These are phyloP conservation scores for Isatis tinctoria DNA, from an alignment of 345 rosid species.

Conservation along the genomic window DNA sequence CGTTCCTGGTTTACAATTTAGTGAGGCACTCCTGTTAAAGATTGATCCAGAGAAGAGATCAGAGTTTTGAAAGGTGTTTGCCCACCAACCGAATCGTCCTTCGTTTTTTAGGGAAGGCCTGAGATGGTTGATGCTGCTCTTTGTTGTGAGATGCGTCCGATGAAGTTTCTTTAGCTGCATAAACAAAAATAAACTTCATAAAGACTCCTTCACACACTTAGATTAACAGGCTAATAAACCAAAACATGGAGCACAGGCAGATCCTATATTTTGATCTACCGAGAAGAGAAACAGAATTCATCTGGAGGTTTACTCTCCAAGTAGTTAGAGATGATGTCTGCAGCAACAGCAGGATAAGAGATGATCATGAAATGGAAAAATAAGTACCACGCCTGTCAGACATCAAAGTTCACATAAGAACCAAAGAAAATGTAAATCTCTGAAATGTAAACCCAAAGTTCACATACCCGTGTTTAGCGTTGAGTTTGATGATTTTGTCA, in stretches of 20 bases:
- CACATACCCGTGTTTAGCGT: too few relatives aligned
- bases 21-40: too few relatives aligned
- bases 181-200: background rate
- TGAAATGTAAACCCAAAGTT: too few relatives aligned
- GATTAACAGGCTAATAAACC: background rate
- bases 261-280: background rate
- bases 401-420: too few relatives aligned
- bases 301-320: background rate
- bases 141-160: background rate
- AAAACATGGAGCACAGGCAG: background rate
- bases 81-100: background rate
- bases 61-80: background rate
- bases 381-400: too few relatives aligned
- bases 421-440: too few relatives aligned
- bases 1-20: too few relatives aligned
- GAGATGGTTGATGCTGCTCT: background rate
- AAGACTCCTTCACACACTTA: background rate
- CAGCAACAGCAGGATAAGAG: too few relatives aligned
- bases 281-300: background rate
- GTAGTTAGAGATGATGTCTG: background rate
- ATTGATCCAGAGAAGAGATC: background rate
- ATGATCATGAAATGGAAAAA: too few relatives aligned
- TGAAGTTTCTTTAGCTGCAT: conserved; percentile 4
- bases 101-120: background rate
- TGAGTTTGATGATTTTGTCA: too few relatives aligned